A percentile compares a stretch with the other conserved stretches of the same genome.
Conservation (phyloP, 208 protist species). For the Vickermania spadyakhi region DNA sequence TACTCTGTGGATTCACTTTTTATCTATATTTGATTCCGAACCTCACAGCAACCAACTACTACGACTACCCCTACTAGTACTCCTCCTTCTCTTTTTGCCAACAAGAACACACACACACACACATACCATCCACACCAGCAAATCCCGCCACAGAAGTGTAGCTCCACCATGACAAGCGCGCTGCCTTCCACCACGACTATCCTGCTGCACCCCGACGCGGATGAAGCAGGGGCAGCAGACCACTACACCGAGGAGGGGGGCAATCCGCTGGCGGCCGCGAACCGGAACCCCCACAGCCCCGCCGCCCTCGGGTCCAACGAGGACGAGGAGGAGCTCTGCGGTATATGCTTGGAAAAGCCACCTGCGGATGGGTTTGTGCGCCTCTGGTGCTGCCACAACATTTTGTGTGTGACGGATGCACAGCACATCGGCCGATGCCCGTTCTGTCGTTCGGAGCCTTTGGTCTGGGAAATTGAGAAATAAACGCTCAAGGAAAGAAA, state of each 20-base stretch:
- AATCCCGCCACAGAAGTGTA: too few relatives aligned
- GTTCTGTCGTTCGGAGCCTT: constrained; percentile 71
- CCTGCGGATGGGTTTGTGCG: constrained; percentile 41
- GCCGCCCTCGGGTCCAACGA: constrained; percentile 3
- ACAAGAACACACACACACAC: not conserved
- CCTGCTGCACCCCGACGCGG: not conserved
- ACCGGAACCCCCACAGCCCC: not conserved
- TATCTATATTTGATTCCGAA: not conserved
- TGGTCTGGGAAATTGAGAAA: constrained; percentile 73
- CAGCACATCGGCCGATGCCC: constrained; percentile 70
- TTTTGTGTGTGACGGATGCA: constrained; percentile 70
- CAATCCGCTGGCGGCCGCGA: not conserved
- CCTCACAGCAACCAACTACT: too few relatives aligned
- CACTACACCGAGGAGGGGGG: not conserved
- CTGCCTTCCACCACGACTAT: not conserved
- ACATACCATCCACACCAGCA: not conserved
- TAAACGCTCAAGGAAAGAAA: constrained; percentile 6
- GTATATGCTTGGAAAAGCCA: constrained; percentile 73
- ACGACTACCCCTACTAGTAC: not conserved
- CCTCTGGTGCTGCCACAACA: constrained; percentile 79
- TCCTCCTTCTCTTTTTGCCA: not conserved
- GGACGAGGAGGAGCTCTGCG: constrained; percentile 70
- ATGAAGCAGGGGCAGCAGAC: not conserved
- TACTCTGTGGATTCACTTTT: not conserved
- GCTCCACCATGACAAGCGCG: too few relatives aligned